Conservation (phyloP, 371 early-diverging fungal species). For the Mortierella sp. region DNA sequence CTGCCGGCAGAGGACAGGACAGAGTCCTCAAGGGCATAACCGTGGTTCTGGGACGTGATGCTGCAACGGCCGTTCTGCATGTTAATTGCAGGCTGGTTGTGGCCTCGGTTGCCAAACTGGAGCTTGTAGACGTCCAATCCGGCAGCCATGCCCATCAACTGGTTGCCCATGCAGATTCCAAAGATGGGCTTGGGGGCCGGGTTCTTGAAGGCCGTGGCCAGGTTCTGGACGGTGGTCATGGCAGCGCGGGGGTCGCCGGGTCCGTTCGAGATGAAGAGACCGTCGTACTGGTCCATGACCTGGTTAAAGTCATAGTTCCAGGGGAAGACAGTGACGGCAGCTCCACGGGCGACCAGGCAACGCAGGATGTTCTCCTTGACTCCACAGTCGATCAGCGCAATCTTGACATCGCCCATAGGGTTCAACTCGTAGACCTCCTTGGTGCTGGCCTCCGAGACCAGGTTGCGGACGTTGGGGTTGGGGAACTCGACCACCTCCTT, state of each 20-base stretch:
- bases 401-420: slow-evolving; percentile 77
- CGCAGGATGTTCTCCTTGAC: slow-evolving; percentile 95
- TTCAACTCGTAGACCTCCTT: slow-evolving; percentile 80
- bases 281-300: slow-evolving; percentile 79
- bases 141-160: slow-evolving; percentile 91
- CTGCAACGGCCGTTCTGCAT: slow-evolving; percentile 80
- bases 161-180: slow-evolving; percentile 98
- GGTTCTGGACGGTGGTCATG: slow-evolving; percentile 74
- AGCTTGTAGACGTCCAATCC: slow-evolving; percentile 90
- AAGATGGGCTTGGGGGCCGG: slow-evolving; percentile 87
- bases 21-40: slow-evolving; percentile 88
- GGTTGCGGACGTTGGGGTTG: slow-evolving; percentile 86
- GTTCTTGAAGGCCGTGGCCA: slow-evolving; percentile 72
- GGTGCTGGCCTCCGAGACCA: slow-evolving; percentile 84
- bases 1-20: slow-evolving; percentile 62
- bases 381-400: slow-evolving; percentile 91
- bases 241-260: slow-evolving; percentile 89
- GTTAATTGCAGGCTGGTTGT: slow-evolving; percentile 94
- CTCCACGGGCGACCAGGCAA: slow-evolving; percentile 83
- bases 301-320: slow-evolving; percentile 83
- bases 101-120: slow-evolving; percentile 96
- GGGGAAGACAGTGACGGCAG: slow-evolving; percentile 88
- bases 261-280: slow-evolving; percentile 94
- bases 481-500: slow-evolving; percentile 62
- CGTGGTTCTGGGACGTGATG: slow-evolving; percentile 97